Evolutionary conservation across 225 moss, liverwort and hornwort genomes (phyloP).

Genomic region (Climacium dendroides): DNA sequence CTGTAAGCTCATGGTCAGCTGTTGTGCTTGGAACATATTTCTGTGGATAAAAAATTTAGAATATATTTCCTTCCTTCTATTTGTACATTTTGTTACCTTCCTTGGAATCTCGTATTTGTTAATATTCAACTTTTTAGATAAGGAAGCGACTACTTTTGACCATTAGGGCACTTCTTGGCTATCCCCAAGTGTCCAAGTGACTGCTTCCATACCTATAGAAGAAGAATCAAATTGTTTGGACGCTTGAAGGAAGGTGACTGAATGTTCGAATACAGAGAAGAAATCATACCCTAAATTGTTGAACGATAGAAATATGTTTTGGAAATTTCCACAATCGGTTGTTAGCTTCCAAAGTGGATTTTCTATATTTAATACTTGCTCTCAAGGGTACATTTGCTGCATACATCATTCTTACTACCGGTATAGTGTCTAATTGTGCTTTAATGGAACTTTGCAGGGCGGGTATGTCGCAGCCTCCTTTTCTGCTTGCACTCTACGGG

Average conservation of each 20-base stretch:
- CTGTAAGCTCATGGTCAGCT: neutral
- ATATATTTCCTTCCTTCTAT: neutral
- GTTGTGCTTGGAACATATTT: neutral
- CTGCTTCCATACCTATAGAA: neutral
- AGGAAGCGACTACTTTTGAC: neutral
- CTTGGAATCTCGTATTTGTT: neutral
- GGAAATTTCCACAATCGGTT: neutral
- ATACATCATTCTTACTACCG: neutral
- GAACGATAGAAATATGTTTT: neutral
- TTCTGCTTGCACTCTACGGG: constrained; percentile 63
- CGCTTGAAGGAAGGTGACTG: neutral
- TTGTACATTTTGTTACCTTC: neutral
- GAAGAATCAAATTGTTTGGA: neutral
- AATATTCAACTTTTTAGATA: neutral
- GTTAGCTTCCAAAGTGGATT: neutral
- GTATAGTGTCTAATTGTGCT: neutral
- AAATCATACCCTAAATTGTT: neutral
- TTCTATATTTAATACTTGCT: neutral
- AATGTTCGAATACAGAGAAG: neutral
- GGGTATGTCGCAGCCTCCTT: constrained; percentile 89
- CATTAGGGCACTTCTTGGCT: neutral
- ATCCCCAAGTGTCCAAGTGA: neutral
- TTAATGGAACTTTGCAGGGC: constrained; percentile 28
- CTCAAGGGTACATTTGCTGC: neutral
- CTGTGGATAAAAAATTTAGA: neutral